Percentiles rank a stretch among this genome's conserved stretches.
Evolutionary conservation across 2,329 filamentous ascomycete species (phyloP).

Genomic region (Helicocarpus griseus): DNA sequence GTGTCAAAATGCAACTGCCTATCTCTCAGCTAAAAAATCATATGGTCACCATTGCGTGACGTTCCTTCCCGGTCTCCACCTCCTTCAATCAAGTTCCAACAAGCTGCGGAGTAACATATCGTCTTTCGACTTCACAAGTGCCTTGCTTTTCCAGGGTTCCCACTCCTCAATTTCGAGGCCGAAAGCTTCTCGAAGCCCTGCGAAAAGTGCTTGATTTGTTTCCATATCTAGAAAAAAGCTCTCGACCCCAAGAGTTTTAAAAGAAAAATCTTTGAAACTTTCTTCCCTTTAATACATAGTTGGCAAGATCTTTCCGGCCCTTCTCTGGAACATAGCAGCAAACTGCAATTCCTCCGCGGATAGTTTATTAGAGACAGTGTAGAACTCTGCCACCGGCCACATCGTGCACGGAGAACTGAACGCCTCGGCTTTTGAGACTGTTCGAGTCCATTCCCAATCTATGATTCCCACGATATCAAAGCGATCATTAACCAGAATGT

Average conservation of each 20-base stretch:
- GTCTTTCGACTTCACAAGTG: no score
- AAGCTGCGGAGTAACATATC: no score
- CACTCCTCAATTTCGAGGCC: no score
- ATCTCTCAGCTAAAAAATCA: no score
- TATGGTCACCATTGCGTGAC: no score
- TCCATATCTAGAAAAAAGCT: neutral
- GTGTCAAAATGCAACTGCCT: no score
- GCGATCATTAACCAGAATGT: conserved; percentile 38
- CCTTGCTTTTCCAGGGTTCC: no score
- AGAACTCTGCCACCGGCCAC: conserved; percentile 36
- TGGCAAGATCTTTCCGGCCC: conserved; percentile 27
- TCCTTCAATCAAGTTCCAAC: no score
- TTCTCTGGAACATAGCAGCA: conserved; percentile 26
- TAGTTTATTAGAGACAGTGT: conserved; percentile 25
- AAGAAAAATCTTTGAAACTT: conserved; percentile 33
- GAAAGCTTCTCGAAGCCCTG: neutral
- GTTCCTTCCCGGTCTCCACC: no score
- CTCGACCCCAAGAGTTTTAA: conserved; percentile 22
- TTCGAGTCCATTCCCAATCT: conserved; percentile 37
- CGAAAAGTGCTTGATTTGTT: neutral
- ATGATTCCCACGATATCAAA: conserved; percentile 42
- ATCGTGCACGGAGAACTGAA: conserved; percentile 37
- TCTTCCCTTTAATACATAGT: conserved; percentile 28
- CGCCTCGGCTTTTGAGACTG: conserved; percentile 25
- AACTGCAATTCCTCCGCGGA: conserved; percentile 33